phyloP scores from a whole-genome alignment of 192 early-diverging fungal genomes.

The Thamnidium elegans region DNA sequence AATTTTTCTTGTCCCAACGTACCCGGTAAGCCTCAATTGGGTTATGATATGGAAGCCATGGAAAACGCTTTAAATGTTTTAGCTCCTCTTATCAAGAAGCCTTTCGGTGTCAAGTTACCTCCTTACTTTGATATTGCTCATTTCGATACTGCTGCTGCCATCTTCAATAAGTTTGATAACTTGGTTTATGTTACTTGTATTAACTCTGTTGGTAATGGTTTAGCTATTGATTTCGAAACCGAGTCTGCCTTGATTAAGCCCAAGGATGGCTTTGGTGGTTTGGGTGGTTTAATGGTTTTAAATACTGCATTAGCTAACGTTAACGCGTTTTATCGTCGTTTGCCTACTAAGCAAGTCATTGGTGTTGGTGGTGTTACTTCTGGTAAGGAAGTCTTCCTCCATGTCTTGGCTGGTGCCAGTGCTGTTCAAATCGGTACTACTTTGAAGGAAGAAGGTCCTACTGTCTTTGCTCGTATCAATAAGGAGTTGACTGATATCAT shows the following conservation, averaged over 20 bases:
- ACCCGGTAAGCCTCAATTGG: constrained; percentile 37
- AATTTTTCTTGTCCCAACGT: constrained; percentile 41
- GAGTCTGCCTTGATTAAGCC: constrained; percentile 37
- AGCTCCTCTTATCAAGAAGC: constrained; percentile 33
- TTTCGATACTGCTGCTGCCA: constrained; percentile 33
- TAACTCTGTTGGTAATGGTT: constrained; percentile 38
- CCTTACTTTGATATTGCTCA: constrained; percentile 43
- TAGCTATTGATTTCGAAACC: constrained; percentile 37
- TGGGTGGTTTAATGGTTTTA: constrained; percentile 30
- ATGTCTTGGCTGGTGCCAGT: constrained; percentile 35
- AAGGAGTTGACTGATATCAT: constrained; percentile 36
- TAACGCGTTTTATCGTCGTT: constrained; percentile 35
- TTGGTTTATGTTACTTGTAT: constrained; percentile 33
- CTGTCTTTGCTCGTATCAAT: constrained; percentile 28
- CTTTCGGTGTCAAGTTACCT: constrained; percentile 38
- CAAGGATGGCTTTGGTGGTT: constrained; percentile 39
- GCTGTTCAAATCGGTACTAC: constrained; percentile 38
- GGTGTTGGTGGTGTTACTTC: constrained; percentile 37
- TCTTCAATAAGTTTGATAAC: constrained; percentile 35
- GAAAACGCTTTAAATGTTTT: constrained; percentile 28
- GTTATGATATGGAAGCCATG: constrained; percentile 40
- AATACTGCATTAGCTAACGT: constrained; percentile 37
- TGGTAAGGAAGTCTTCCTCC: constrained; percentile 38
- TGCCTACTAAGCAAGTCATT: constrained; percentile 32
- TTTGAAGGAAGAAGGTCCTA: constrained; percentile 34